Conservation (phyloP, 331 rosid species). For the Stylosanthes scabra region DNA sequence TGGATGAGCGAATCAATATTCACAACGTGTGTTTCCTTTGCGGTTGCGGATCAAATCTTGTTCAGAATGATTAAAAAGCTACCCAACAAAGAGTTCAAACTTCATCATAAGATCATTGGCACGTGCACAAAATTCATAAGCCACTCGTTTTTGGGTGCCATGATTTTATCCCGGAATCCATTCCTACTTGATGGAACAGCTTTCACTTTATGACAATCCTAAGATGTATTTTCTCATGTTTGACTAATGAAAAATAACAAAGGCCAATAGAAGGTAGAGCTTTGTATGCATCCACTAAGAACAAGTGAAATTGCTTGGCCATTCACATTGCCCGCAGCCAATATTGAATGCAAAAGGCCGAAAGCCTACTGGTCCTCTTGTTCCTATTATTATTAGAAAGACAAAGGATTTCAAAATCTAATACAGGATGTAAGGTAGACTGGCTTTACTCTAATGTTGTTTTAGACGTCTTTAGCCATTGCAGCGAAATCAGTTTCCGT, state of each 20-base stretch:
- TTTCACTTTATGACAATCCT: not conserved
- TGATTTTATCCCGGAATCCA: not conserved
- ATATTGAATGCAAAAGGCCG: not conserved
- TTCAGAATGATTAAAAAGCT: not conserved
- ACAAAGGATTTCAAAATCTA: slow-evolving; percentile 3
- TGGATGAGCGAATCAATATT: too few relatives aligned
- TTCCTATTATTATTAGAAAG: slow-evolving; percentile 2
- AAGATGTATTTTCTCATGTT: not conserved
- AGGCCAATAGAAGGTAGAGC: not conserved
- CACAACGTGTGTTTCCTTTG: not conserved
- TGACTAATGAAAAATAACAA: not conserved
- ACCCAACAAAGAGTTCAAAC: not conserved
- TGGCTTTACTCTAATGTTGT: not conserved
- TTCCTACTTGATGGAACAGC: not conserved
- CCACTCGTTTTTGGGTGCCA: not conserved
- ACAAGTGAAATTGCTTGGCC: not conserved
- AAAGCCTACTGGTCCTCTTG: not conserved
- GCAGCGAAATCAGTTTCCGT: slow-evolving; percentile 57
- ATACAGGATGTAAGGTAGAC: not conserved
- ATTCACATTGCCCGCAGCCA: slow-evolving; percentile 4
- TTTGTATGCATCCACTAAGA: not conserved
- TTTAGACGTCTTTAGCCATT: slow-evolving; percentile 78
- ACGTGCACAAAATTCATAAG: not conserved
- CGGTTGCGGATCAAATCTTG: not conserved
- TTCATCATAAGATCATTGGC: not conserved